phyloP scores from a whole-genome alignment of 73 alveolate species.

The Paramecium octaurelia region DNA sequence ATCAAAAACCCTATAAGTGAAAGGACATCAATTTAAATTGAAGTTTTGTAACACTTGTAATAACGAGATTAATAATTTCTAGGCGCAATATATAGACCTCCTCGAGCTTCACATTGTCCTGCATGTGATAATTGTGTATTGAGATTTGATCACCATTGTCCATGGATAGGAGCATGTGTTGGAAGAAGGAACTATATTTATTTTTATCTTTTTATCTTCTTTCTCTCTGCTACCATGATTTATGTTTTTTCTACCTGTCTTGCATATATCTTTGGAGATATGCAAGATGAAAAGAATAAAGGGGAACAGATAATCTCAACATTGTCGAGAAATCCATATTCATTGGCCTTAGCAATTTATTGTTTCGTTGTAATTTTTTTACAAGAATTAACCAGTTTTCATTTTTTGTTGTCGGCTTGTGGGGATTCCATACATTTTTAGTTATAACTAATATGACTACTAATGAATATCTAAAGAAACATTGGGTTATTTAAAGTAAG shows the following conservation, averaged over 20 bases:
- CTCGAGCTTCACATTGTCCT: constrained; percentile 92
- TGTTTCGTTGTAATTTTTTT: background rate
- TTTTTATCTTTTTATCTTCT: constrained; percentile 53
- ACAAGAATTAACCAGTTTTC: constrained; percentile 40
- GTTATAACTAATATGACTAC: constrained; percentile 61
- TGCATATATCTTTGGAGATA: background rate
- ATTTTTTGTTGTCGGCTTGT: constrained; percentile 62
- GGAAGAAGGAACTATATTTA: constrained; percentile 91
- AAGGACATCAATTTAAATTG: constrained; percentile 36
- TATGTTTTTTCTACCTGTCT: background rate
- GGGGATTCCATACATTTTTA: constrained; percentile 62
- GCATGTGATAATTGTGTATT: constrained; percentile 89
- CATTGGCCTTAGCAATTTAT: constrained; percentile 28
- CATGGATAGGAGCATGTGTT: constrained; percentile 93
- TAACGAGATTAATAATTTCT: background rate
- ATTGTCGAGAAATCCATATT: constrained; percentile 10
- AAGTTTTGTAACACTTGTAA: constrained; percentile 57
- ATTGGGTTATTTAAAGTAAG: constrained; percentile 41
- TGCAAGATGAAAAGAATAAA: background rate
- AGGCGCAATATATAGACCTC: constrained; percentile 84
- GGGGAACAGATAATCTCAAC: background rate
- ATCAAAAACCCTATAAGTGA: constrained; percentile 32
- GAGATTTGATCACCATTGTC: constrained; percentile 94
- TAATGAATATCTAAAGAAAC: constrained; percentile 65
- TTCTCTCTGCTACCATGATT: background rate